Conservation (phyloP, 2,329 filamentous ascomycete species). For the Cercospora sesami region DNA sequence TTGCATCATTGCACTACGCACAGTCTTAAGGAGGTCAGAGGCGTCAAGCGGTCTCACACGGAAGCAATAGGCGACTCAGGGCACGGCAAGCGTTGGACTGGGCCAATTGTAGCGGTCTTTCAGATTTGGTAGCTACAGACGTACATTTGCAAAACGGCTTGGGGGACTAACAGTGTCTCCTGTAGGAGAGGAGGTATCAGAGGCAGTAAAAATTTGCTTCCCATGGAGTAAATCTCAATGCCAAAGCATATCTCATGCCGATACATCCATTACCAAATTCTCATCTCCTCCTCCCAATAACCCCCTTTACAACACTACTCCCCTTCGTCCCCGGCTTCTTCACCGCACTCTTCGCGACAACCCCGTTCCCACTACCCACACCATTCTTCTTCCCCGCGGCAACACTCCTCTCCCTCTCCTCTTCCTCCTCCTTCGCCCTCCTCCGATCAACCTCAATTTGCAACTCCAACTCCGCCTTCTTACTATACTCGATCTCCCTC, state of each 20-base stretch:
- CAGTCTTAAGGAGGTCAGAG: no score
- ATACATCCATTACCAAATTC: neutral
- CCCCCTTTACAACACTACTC: constrained; percentile 36
- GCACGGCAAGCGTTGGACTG: no score
- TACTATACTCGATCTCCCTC: constrained; percentile 37
- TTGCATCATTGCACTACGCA: no score
- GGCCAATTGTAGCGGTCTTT: no score
- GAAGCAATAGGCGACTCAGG: no score
- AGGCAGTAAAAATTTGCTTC: neutral
- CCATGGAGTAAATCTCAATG: neutral
- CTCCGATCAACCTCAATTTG: constrained; percentile 35
- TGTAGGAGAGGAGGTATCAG: no score
- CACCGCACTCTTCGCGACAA: constrained; percentile 19
- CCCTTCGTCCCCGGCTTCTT: constrained; percentile 25
- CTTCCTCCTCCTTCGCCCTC: constrained; percentile 24
- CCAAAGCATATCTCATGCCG: neutral
- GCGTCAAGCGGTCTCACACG: no score
- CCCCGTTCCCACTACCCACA: neutral
- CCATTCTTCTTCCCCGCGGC: constrained; percentile 9
- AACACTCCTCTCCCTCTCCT: constrained; percentile 11
- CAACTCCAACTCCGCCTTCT: constrained; percentile 35
- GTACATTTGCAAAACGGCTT: no score
- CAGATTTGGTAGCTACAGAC: no score
- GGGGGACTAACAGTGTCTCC: no score
- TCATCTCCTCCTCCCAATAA: constrained; percentile 26